Base-by-base conservation (phyloP, 208 protist genomes). In the Crithidia brevicula region DNA sequence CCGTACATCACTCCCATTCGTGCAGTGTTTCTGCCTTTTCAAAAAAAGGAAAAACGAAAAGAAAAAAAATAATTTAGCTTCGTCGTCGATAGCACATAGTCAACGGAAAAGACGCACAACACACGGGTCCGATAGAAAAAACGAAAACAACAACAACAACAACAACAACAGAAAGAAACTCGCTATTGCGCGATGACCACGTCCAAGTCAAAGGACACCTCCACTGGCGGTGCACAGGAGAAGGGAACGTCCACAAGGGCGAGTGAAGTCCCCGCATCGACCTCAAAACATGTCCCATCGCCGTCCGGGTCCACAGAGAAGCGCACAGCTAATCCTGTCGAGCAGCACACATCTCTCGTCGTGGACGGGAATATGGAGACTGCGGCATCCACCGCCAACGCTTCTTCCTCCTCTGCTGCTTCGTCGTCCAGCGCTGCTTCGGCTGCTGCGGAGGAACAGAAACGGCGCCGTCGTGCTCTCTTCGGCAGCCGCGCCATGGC, bases 401-500 rank as follows among this genome's bases (percentile, higher is more conserved):
- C 43, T 15, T 62, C 56, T 8, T 33, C 53, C 2, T 60, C 53
- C 4, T 60, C 53, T 3, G 7, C 16, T 7, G 1, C 36, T 40
- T 50, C 57, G 3, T 20, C 38, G 16, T 22, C 56, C 6, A 15
- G 27, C 20, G 30, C 33, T 31, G 57, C 46, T 4, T 42, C 47
- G 15, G 61, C 61, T 2, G 61, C 42, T 13, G 43, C 52, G 20
- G 59, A 61, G 34, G 72, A 72, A 25, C 61, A 72, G 23, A 63
- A 54, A n/a, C 46, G 59, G 25, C 82, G 79, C 0, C 86, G 90
- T 31, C 60, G 88, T 33, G 72, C 73, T 9, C 82, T 95, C 27
- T 95, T 86, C 62, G 88, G 91, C 63, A 93, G 86, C 62, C 91
- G 91, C 38, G 87, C 91, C 15, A 74, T 96, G 42, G 88, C 91